Conservation (phyloP, 805 yeast genomes). For the Metschnikowia kunwiensis region DNA sequence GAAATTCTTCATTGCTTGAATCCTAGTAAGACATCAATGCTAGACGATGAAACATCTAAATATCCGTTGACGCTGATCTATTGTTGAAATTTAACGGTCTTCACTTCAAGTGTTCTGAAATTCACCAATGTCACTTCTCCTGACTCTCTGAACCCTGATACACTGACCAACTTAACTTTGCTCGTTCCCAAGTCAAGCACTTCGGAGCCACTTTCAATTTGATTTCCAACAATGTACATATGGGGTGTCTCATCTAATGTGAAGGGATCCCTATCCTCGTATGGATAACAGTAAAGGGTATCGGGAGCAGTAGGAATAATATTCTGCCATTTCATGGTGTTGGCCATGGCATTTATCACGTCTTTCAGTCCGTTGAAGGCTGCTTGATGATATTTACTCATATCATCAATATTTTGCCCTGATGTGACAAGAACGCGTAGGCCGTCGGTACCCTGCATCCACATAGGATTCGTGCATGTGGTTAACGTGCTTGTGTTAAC, state of each 20-base stretch:
- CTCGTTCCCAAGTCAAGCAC: conserved; percentile 30
- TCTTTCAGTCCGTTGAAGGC: conserved; percentile 27
- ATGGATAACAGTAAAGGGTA: conserved; percentile 89
- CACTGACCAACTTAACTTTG: conserved; percentile 51
- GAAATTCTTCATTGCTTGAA: no score
- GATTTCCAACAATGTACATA: conserved; percentile 84
- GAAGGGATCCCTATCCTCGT: conserved; percentile 73
- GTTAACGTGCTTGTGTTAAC: conserved; percentile 25
- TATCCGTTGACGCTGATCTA: no score
- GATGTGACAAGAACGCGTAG: conserved; percentile 65
- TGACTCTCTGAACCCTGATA: conserved; percentile 68
- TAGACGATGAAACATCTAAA: no score
- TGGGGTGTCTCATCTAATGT: conserved; percentile 77
- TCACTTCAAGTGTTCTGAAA: conserved; percentile 52
- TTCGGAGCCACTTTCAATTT: conserved; percentile 54
- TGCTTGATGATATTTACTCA: conserved; percentile 55
- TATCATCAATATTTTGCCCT: conserved; percentile 83
- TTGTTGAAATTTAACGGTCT: conserved; percentile 35
- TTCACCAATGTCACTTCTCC: conserved; percentile 66
- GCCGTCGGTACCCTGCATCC: conserved; percentile 55
- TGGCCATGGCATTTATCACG: conserved; percentile 44
- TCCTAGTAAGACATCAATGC: no score
- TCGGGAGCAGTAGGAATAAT: conserved; percentile 95
- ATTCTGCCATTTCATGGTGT: conserved; percentile 79
- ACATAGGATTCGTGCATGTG: conserved; percentile 60